These are phyloP conservation scores for Saccharomycopsis fodiens DNA, from an alignment of 805 yeast species.

Conservation along the genomic window DNA sequence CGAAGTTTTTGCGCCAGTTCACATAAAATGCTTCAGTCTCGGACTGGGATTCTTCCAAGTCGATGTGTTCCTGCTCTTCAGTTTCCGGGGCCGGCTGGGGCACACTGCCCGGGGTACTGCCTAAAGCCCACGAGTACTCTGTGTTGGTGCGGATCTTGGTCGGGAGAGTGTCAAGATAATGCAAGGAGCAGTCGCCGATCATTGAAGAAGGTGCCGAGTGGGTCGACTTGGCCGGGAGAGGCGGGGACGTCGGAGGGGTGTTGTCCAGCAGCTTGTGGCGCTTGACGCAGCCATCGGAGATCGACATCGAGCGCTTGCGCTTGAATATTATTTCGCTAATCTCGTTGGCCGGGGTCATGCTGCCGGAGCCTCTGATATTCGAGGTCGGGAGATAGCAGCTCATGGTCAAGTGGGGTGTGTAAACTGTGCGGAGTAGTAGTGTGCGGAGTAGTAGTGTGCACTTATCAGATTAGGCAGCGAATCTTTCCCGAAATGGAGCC, in stretches of 20 bases:
- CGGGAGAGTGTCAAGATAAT: slow-evolving; percentile 19
- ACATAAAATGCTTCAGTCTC: slow-evolving; percentile 34
- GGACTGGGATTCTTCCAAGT: slow-evolving; percentile 20
- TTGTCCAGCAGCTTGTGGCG: not conserved
- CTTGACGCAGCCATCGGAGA: not conserved
- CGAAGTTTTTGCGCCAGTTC: slow-evolving; percentile 38
- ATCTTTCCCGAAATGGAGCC: too few species aligned
- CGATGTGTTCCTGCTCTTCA: slow-evolving; percentile 21
- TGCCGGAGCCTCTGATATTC: slow-evolving; percentile 4
- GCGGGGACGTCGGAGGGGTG: slow-evolving; percentile 7
- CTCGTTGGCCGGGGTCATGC: not conserved
- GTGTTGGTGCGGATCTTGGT: slow-evolving; percentile 23
- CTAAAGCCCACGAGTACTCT: slow-evolving; percentile 23
- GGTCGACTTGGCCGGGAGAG: not conserved
- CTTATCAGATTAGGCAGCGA: too few species aligned
- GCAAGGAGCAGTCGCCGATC: slow-evolving; percentile 22
- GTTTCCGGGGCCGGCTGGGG: slow-evolving; percentile 32
- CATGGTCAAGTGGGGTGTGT: too few species aligned
- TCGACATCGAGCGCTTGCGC: not conserved
- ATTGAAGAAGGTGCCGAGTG: not conserved
- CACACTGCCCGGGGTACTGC: slow-evolving; percentile 27
- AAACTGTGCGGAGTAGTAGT: too few species aligned
- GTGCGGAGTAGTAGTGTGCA: too few species aligned
- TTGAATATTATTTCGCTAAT: not conserved
- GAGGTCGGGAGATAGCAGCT: slow-evolving; percentile 18